Evolutionary conservation across 768 basidiomycete genomes (phyloP), one percentile per base, ranked within the genome.

Genomic region (Kwoniella dendrophila): DNA sequence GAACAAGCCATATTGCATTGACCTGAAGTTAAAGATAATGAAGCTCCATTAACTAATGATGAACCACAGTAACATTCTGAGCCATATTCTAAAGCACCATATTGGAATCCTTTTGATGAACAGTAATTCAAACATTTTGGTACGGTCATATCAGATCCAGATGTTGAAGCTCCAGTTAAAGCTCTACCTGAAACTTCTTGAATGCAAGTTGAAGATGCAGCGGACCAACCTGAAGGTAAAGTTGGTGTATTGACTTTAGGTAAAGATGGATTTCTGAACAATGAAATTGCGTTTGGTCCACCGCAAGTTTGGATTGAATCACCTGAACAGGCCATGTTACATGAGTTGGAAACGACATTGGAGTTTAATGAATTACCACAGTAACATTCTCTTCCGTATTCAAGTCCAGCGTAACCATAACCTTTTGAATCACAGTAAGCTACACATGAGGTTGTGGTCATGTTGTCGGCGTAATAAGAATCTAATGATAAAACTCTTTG

Each of bases 301-400:
- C 70, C 70, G 38, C 70, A 72, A 40, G 34, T 67, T 27, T 41
- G 29, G 10, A 16, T 24, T 16, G 58, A 27, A 51, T 70, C 61
- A 12, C 75, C 74, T 12, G 51, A 26, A 49, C 76, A 75, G 18
- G 68, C 32, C 76, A 75, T 75, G 51, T 51, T 60, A 38, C 69
- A 70, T 22, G 63, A 64, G 62, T 66, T 70, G 24, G 14, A 50
- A 30, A 20, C 59, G 18, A 55, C 54, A 30, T 43, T 34, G 2
- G 60, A 59, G 22, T 24, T 51, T 22, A 70, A 49, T 30, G 26
- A 38, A 50, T 69, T 68, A 32, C 53, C 72, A 48, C 72, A 74
- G 52, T 64, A 74, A 53, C 72, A 74, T 62, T 73, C 44, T 26
- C 38, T 14, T n/a, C 51, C 50, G 48, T 63, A 59, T 41, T 64